Evolutionary conservation across 78 protist genomes (phyloP), one percentile per base, ranked within the genome.

Genomic region (Guillardia theta): DNA sequence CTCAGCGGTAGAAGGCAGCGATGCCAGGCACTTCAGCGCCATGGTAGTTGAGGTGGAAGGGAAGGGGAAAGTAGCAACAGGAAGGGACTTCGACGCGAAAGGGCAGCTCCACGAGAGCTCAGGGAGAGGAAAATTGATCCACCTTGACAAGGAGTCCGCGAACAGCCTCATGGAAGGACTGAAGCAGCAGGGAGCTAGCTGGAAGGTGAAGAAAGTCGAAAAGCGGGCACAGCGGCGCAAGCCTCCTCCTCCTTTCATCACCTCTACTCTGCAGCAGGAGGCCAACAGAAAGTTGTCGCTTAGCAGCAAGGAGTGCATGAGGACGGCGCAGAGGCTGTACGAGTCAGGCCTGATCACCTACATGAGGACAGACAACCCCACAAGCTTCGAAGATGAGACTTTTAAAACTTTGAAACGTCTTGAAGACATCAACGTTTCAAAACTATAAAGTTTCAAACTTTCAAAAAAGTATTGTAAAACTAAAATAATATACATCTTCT

Each of bases 311-410:
- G 92, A 87, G 50, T 12, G 46, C 39, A 87, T 87, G 92, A 50
- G 92, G 92, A 22, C 30, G 37, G 92, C 92, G 43, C 92, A 93
- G 90, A 0, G 18, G 77, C 92, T 93, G 21, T 93, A 93, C 76
- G 94, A 93, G 80, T 64, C 88, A 9, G 94, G 83, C 10, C 43
- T 43, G 24, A 93, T 93, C 76, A 93, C 94, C 64, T 93, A 93
- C 94, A 93, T 93, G 94, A 88, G 94, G 44, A 93, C 94, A 18
- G 94, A 93, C 92, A 44, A 33, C 53, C 48, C 62, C n/a, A n/a
- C n/a, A n/a, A n/a, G n/a, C n/a, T n/a, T n/a, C n/a, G n/a, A n/a
- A n/a, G n/a, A n/a, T n/a, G n/a, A n/a, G n/a, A n/a, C 92, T 27
- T 12, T 8, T 37, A 64, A 87, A 87, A 9, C 30, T 21, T 80